These are phyloP conservation scores for Escallonia herrerae DNA, from an alignment of 129 eudicot species.

Conservation along the genomic window DNA sequence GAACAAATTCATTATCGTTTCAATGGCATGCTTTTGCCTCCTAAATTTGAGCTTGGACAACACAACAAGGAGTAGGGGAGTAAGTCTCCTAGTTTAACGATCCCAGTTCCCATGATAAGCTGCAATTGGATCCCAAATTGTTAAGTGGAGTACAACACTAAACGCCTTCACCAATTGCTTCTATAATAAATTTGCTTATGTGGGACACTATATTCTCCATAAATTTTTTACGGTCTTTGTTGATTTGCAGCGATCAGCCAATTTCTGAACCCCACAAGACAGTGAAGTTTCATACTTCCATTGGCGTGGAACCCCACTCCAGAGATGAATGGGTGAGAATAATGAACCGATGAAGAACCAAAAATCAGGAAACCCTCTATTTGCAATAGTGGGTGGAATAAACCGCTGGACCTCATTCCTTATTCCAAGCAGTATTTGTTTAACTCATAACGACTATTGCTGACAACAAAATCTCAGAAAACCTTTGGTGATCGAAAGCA, in stretches of 20 bases:
- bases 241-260: background rate
- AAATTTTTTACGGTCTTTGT: too few relatives aligned
- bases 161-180: too few relatives aligned
- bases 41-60: too few relatives aligned
- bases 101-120: too few relatives aligned
- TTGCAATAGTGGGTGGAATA: conserved; percentile 21
- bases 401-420: conserved; percentile 22
- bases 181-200: too few relatives aligned
- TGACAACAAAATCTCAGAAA: background rate
- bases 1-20: too few relatives aligned
- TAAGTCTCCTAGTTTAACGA: too few relatives aligned
- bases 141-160: too few relatives aligned
- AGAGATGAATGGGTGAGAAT: conserved; percentile 7
- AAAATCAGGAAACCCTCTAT: background rate
- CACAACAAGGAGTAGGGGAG: too few relatives aligned
- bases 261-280: background rate
- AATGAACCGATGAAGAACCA: background rate
- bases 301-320: background rate
- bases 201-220: too few relatives aligned
- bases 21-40: too few relatives aligned
- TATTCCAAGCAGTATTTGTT: background rate
- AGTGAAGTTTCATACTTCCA: background rate
- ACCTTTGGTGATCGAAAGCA: conserved; percentile 1
- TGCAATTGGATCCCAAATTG: too few relatives aligned
- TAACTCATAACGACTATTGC: background rate